Conservation (phyloP, 1,284 basidiomycete genomes). For the Leccinum subrobustum region DNA sequence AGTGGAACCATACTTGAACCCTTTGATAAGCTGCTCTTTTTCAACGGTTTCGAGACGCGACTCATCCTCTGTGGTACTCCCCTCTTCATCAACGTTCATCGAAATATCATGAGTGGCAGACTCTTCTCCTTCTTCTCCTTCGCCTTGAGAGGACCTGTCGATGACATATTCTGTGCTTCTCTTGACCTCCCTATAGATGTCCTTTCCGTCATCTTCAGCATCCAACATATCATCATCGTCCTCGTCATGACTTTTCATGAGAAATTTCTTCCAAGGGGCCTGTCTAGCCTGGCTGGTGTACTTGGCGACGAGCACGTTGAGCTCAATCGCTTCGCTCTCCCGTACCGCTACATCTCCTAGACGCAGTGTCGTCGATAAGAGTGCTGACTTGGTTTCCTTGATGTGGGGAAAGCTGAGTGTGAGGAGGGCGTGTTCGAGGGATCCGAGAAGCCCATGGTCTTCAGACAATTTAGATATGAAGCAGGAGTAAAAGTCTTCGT, state of each 20-base stretch:
- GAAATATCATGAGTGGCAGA: constrained; percentile 13
- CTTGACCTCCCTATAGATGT: constrained; percentile 51
- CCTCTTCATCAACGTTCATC: constrained; percentile 34
- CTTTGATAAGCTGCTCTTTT: constrained; percentile 74
- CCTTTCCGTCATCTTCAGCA: constrained; percentile 34
- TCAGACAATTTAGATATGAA: constrained; percentile 45
- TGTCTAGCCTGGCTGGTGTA: constrained; percentile 75
- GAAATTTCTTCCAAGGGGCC: constrained; percentile 83
- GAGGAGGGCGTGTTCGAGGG: constrained; percentile 67
- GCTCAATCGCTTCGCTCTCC: constrained; percentile 69
- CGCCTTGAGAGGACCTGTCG: constrained; percentile 37
- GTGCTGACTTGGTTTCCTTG: constrained; percentile 65
- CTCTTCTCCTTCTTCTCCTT: constrained; percentile 29
- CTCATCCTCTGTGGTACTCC: constrained; percentile 34
- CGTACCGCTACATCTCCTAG: constrained; percentile 72
- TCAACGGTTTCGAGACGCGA: constrained; percentile 51
- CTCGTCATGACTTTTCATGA: constrained; percentile 27
- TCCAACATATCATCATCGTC: constrained; percentile 29
- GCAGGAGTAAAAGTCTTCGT: constrained; percentile 75
- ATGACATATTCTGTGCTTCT: constrained; percentile 60
- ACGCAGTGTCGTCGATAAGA: constrained; percentile 63
- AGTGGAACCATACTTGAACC: constrained; percentile 91
- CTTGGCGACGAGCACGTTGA: constrained; percentile 80
- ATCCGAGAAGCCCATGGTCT: constrained; percentile 59
- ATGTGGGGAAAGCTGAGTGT: constrained; percentile 70